A percentile compares a stretch with the other conserved stretches of the same genome.
Evolutionary conservation across 1,284 basidiomycete genomes (phyloP).

Genomic region (Moesziomyces sp.): DNA sequence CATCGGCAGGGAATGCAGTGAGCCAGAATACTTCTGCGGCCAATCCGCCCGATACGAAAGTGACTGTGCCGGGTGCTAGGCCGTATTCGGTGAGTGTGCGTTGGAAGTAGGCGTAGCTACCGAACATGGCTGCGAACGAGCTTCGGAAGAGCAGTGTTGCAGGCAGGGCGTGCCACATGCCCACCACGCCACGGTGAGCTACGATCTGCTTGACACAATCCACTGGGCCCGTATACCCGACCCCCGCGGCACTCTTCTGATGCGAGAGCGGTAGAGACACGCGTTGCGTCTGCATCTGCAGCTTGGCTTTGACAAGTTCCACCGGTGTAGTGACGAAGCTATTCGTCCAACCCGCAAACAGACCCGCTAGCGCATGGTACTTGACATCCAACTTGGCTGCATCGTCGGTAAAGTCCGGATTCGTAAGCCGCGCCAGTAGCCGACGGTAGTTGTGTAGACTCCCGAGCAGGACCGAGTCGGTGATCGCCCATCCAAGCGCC

Average conservation of each 20-base stretch:
- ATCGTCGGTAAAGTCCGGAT: slow-evolving; percentile 21
- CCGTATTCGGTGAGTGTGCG: slow-evolving; percentile 63
- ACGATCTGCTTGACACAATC: slow-evolving; percentile 67
- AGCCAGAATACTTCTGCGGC: slow-evolving; percentile 69
- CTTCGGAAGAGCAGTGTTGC: slow-evolving; percentile 68
- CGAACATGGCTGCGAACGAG: slow-evolving; percentile 64
- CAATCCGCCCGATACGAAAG: slow-evolving; percentile 75
- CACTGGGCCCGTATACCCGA: slow-evolving; percentile 62
- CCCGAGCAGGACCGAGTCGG: slow-evolving; percentile 80
- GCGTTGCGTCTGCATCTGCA: slow-evolving; percentile 79
- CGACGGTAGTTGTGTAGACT: slow-evolving; percentile 71
- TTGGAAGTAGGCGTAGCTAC: slow-evolving; percentile 65
- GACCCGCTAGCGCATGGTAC: slow-evolving; percentile 72
- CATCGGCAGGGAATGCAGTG: slow-evolving; percentile 80
- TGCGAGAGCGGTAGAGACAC: slow-evolving; percentile 60
- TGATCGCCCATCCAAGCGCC: slow-evolving; percentile 79
- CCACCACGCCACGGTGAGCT: slow-evolving; percentile 55
- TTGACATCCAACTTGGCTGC: slow-evolving; percentile 37
- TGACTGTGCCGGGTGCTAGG: slow-evolving; percentile 75
- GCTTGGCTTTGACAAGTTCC: slow-evolving; percentile 74
- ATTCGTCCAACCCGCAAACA: slow-evolving; percentile 82
- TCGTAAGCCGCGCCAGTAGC: slow-evolving; percentile 25
- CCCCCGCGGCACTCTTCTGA: not conserved
- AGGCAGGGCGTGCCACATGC: slow-evolving; percentile 67
- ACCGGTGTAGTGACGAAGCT: slow-evolving; percentile 76